A percentile compares a stretch with the other conserved stretches of the same genome.
These are phyloP conservation scores for Paecilomyces formosus DNA, from an alignment of 2,329 filamentous ascomycete species.

Conservation along the genomic window DNA sequence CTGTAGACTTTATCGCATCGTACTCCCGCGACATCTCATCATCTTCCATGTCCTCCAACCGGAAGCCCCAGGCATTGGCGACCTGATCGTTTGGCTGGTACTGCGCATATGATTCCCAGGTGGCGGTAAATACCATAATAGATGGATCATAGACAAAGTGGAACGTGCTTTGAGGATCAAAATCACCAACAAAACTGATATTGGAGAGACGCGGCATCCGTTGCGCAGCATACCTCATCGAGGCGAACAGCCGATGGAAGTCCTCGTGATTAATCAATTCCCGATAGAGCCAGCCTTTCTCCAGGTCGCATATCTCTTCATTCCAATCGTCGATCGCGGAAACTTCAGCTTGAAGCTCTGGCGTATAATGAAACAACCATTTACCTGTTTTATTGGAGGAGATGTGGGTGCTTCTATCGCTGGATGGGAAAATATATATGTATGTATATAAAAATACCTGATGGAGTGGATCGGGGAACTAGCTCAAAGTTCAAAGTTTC, in stretches of 20 bases:
- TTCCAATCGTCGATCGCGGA: not conserved
- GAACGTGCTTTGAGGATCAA: not conserved
- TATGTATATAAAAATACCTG: no score
- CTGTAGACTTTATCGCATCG: not conserved
- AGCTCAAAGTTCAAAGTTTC: not conserved
- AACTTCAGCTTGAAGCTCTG: not conserved
- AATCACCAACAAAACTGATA: not conserved
- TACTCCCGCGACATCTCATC: not conserved
- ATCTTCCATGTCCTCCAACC: not conserved
- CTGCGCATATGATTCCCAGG: not conserved
- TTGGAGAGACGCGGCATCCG: not conserved
- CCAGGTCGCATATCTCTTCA: not conserved
- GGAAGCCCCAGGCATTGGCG: not conserved
- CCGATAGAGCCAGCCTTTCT: not conserved
- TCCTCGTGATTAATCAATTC: not conserved
- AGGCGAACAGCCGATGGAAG: not conserved
- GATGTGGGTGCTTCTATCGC: no score
- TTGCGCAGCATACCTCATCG: not conserved
- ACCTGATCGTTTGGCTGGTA: not conserved
- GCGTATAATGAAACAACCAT: not conserved
- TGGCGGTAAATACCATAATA: not conserved
- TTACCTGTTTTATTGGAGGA: no score
- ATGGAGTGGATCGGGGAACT: not conserved
- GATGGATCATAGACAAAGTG: not conserved
- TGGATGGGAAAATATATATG: no score